Evolutionary conservation across 176 grass and related monocot genomes (phyloP), one percentile per base, ranked within the genome.

Genomic region (Carex parvula): DNA sequence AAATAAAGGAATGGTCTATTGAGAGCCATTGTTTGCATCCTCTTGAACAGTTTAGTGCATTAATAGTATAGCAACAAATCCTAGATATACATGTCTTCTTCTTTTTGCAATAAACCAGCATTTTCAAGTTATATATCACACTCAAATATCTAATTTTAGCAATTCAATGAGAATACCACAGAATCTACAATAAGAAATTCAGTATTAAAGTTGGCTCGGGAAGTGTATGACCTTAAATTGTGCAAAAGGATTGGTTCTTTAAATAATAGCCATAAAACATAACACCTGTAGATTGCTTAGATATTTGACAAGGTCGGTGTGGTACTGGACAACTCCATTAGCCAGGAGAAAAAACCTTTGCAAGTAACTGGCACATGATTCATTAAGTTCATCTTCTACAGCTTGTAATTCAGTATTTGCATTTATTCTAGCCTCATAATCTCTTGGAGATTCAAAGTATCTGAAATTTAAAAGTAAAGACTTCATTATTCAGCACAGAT

Each of bases 351-450:
- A 91, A 74, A 95, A 92, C 64, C 90, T 89, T 70, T 85, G 84
- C 84, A 90, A 90, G 71, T 92, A 95, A 12, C 60, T 70, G 56
- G 83, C 81, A 79, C 88, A 89, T 66, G 88, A 95, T 79, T 92
- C 93, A 17, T 89, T 87, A 15, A 92, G 84, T 44, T 89, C 68
- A 54, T 95, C 93, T 88, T 95, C 93, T 78, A 94, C 76, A 35
- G 90, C 72, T 80, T 92, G 84, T 53, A 92, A 66, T 67, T 85
- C 83, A 18, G 83, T 79, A 50, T 80, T 92, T 5, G 88, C 87
- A 60, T 92, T 81, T 67, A 92, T 82, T 86, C 85, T 88, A n/a
- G 89, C 80, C 85, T 95, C 89, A 24, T 81, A 92, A 33, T 91
- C 87, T 80, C 83, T 85, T 17, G 93, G 90, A 76, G 90, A 89